Evolutionary conservation across 768 basidiomycete genomes (phyloP).

Genomic region (Suillus tomentosus): DNA sequence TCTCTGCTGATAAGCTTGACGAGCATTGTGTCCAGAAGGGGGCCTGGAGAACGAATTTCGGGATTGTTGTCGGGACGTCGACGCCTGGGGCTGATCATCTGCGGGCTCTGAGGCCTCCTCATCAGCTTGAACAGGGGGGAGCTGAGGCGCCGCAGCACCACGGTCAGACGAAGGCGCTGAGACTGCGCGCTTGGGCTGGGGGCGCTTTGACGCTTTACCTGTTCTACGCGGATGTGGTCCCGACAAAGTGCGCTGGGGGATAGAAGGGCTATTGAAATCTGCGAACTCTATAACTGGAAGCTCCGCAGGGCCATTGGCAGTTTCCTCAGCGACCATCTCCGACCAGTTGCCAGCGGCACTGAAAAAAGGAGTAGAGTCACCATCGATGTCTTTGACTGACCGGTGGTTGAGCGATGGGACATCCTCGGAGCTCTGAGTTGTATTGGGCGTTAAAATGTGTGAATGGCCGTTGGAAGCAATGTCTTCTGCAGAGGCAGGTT

Average conservation of each 20-base stretch:
- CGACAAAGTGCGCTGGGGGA: constrained; percentile 41
- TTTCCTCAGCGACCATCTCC: constrained; percentile 82
- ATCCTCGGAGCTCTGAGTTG: constrained; percentile 61
- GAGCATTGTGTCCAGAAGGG: constrained; percentile 59
- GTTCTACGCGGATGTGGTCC: constrained; percentile 41
- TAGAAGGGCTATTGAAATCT: constrained; percentile 45
- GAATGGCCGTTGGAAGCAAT: constrained; percentile 50
- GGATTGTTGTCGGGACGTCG: constrained; percentile 39
- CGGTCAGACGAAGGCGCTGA: constrained; percentile 36
- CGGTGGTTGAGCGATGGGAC: constrained; percentile 32
- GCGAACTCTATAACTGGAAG: constrained; percentile 83
- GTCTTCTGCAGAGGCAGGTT: constrained; percentile 63
- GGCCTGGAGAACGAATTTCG: constrained; percentile 32
- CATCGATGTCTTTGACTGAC: constrained; percentile 30
- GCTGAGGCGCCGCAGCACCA: constrained; percentile 17
- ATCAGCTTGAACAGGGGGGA: constrained; percentile 17
- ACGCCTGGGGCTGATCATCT: constrained; percentile 38
- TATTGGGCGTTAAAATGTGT: constrained; percentile 64
- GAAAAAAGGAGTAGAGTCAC: constrained; percentile 52
- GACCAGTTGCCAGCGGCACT: constrained; percentile 66
- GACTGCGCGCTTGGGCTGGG: constrained; percentile 35
- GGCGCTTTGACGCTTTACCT: constrained; percentile 42
- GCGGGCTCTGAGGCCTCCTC: constrained; percentile 18
- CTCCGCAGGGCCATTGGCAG: constrained; percentile 58
- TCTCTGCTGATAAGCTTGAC: constrained; percentile 84